phyloP scores from a whole-genome alignment of 805 yeast genomes.

The Cyberlindnera bimundalis region DNA sequence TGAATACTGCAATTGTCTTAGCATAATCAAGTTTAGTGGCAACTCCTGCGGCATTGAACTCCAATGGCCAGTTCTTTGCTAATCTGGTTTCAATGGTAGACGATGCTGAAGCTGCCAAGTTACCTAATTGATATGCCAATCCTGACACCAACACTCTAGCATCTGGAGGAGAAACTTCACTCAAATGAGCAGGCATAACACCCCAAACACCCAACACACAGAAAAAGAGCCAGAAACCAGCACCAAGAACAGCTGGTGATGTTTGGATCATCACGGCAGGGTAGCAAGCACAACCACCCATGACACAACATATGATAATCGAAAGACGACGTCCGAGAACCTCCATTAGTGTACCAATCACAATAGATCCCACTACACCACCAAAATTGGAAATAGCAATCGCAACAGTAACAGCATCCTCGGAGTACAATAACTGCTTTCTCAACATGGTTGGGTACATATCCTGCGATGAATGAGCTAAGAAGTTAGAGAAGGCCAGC shows the following conservation, averaged over 20 bases:
- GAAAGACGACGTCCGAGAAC: conserved; percentile 64
- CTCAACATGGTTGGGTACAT: conserved; percentile 62
- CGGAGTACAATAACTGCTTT: conserved; percentile 46
- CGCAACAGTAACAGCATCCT: conserved; percentile 52
- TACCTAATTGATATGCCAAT: conserved; percentile 67
- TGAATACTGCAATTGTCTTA: conserved; percentile 65
- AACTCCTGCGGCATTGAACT: conserved; percentile 29
- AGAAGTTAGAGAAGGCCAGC: conserved; percentile 68
- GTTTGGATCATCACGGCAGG: conserved; percentile 49
- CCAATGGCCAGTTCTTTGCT: conserved; percentile 60
- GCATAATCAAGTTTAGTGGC: conserved; percentile 47
- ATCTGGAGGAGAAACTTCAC: conserved; percentile 65
- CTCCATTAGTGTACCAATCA: conserved; percentile 53
- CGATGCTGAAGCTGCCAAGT: conserved; percentile 67
- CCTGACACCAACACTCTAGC: conserved; percentile 63
- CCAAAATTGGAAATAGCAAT: conserved; percentile 64
- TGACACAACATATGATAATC: conserved; percentile 45
- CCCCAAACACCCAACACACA: conserved; percentile 76
- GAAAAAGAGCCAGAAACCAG: conserved; percentile 63
- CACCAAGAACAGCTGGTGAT: conserved; percentile 44
- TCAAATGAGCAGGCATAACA: conserved; percentile 59
- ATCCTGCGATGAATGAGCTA: conserved; percentile 75
- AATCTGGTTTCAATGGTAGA: conserved; percentile 64
- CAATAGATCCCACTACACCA: conserved; percentile 60
- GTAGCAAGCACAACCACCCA: conserved; percentile 59